phyloP scores from a whole-genome alignment of 2,329 filamentous ascomycete species.

The Saccharata proteae region DNA sequence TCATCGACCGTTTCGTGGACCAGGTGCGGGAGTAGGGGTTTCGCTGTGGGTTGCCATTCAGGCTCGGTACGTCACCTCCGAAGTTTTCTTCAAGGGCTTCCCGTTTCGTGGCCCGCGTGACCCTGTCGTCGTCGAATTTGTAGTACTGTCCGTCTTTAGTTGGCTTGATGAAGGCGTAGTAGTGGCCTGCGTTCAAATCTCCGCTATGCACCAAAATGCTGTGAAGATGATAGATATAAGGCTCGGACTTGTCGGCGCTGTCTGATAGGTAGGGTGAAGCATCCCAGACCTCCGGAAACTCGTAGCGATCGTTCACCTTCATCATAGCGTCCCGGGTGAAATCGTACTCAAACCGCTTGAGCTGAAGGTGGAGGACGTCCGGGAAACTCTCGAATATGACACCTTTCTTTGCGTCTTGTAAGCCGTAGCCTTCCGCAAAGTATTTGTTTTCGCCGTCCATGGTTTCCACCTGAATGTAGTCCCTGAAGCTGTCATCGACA shows the following conservation, averaged over 20 bases:
- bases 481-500: conserved; percentile 84
- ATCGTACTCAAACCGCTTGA: conserved; percentile 98
- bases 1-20: conserved; percentile 60
- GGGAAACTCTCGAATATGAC: conserved; percentile 96
- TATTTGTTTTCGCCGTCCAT: conserved; percentile 99
- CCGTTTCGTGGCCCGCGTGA: conserved; percentile 82
- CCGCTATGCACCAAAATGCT: conserved; percentile 94
- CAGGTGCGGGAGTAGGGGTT: conserved; percentile 53
- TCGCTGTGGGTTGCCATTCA: conserved; percentile 48
- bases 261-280: conserved; percentile 78
- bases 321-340: conserved; percentile 94
- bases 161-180: conserved; percentile 90
- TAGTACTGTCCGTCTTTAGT: conserved; percentile 90
- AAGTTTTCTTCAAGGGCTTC: conserved; percentile 96
- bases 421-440: conserved; percentile 77
- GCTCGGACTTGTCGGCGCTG: conserved; percentile 73
- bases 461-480: conserved; percentile 93
- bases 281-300: conserved; percentile 75
- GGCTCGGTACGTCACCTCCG: conserved; percentile 65
- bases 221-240: conserved; percentile 86
- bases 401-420: conserved; percentile 95
- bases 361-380: conserved; percentile 82
- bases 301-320: conserved; percentile 92
- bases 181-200: conserved; percentile 93
- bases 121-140: conserved; percentile 93